These are phyloP conservation scores for Mycosphaerella sp. DNA, from an alignment of 2,329 filamentous ascomycete genomes.

Conservation along the genomic window DNA sequence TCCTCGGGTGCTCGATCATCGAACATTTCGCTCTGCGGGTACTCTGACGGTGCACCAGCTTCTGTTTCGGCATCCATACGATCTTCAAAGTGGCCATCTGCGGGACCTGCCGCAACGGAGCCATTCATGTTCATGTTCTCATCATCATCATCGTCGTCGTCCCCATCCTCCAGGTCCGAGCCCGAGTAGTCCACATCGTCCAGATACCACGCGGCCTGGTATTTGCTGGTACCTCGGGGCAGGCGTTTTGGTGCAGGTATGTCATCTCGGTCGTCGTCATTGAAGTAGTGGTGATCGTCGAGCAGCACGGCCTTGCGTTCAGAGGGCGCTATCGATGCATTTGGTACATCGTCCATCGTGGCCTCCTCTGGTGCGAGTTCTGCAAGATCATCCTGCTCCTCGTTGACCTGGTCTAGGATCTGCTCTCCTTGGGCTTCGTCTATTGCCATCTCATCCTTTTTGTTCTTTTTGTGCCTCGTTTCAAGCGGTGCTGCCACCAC, in stretches of 20 bases:
- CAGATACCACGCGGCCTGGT: constrained; percentile 92
- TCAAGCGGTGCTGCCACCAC: constrained; percentile 70
- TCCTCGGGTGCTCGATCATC: constrained; percentile 72
- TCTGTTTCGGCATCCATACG: constrained; percentile 51
- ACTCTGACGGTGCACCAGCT: constrained; percentile 69
- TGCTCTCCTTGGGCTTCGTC: constrained; percentile 54
- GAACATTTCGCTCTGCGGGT: constrained; percentile 91
- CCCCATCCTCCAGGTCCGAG: constrained; percentile 73
- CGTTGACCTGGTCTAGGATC: constrained; percentile 63
- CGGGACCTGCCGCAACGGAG: constrained; percentile 57
- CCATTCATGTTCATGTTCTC: constrained; percentile 42
- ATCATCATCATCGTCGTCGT: constrained; percentile 56
- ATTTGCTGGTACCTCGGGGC: constrained; percentile 85
- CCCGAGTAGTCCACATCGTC: constrained; percentile 75
- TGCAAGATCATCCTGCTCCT: constrained; percentile 75
- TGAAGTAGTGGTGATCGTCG: constrained; percentile 97
- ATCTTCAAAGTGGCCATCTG: constrained; percentile 61
- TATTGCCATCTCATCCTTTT: constrained; percentile 56
- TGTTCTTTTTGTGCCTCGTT: constrained; percentile 48
- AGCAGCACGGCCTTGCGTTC: constrained; percentile 76
- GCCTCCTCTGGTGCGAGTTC: constrained; percentile 82
- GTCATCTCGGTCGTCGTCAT: constrained; percentile 67
- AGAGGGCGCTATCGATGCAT: constrained; percentile 44
- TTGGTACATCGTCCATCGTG: constrained; percentile 63
- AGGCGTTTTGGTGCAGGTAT: constrained; percentile 63